Evolutionary conservation across 345 rosid genomes (phyloP).

Genomic region (Jatropha curcas): DNA sequence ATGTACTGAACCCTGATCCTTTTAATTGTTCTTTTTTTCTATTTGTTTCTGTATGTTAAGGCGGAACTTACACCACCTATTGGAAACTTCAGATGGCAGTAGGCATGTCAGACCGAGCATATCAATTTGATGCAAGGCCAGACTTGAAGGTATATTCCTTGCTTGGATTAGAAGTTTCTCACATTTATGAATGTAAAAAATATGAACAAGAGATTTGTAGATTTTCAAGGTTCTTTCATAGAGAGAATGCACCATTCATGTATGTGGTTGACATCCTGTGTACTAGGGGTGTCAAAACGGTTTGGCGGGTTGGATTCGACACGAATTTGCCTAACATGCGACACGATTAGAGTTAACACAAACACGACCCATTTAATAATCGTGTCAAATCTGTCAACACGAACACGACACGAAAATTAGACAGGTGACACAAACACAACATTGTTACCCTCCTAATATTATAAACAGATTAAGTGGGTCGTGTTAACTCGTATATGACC

Average conservation of each 20-base stretch:
- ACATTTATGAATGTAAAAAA: neutral
- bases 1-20: constrained; percentile 22
- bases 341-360: too few relatives aligned
- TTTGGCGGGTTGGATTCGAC: too few relatives aligned
- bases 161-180: neutral
- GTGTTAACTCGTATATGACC: too few relatives aligned
- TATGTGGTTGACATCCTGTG: constrained; percentile 7
- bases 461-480: too few relatives aligned
- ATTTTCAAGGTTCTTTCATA: neutral
- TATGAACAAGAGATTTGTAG: neutral
- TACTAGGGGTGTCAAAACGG: too few relatives aligned
- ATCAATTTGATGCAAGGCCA: constrained; percentile 60
- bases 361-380: too few relatives aligned
- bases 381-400: too few relatives aligned
- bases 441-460: too few relatives aligned
- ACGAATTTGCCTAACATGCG: too few relatives aligned
- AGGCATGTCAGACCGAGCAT: constrained; percentile 80
- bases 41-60: constrained; percentile 7
- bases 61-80: constrained; percentile 1
- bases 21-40: neutral
- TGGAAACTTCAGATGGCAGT: constrained; percentile 74
- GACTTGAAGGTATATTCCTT: constrained; percentile 64
- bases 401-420: too few relatives aligned
- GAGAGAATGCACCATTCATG: neutral
- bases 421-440: too few relatives aligned